phyloP scores from a whole-genome alignment of 345 rosid species.

The Sonneratia caseolaris region DNA sequence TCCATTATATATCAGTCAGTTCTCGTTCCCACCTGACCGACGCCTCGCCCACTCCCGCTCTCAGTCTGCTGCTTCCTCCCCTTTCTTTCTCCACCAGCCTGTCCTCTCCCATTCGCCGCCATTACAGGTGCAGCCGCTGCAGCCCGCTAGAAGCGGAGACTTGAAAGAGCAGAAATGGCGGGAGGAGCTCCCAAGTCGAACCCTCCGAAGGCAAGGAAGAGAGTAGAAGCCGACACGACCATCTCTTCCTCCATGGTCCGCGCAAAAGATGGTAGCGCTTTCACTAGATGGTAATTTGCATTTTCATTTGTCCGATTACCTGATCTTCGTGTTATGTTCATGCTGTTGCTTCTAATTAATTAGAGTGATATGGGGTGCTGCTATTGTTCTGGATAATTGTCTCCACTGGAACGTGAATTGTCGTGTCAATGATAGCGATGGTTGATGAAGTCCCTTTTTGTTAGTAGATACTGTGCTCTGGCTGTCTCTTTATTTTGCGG shows the following conservation, averaged over 20 bases:
- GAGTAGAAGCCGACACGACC: constrained; percentile 49
- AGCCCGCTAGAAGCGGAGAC: background rate
- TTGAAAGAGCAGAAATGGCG: constrained; percentile 6
- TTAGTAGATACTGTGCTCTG: no score
- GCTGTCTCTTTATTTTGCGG: no score
- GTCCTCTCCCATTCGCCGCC: constrained; percentile 1
- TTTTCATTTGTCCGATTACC: background rate
- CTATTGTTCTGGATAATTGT: background rate
- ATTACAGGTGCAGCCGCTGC: background rate
- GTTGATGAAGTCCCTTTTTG: background rate
- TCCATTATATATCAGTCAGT: background rate
- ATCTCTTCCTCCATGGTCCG: constrained; percentile 42
- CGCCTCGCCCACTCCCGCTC: background rate
- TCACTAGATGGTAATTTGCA: constrained; percentile 48
- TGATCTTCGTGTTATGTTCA: background rate
- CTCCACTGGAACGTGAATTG: background rate
- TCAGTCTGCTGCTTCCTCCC: no score
- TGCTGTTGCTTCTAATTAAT: background rate
- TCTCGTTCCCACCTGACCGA: background rate
- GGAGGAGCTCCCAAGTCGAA: constrained; percentile 32
- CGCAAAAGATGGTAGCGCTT: constrained; percentile 81
- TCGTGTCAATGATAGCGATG: background rate
- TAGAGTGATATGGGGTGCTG: background rate
- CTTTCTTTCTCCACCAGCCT: no score
- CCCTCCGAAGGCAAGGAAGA: constrained; percentile 56